Evolutionary conservation across 2,329 filamentous ascomycete species (phyloP), one percentile per base, ranked within the genome.

Genomic region (Bretziella fagacearum): DNA sequence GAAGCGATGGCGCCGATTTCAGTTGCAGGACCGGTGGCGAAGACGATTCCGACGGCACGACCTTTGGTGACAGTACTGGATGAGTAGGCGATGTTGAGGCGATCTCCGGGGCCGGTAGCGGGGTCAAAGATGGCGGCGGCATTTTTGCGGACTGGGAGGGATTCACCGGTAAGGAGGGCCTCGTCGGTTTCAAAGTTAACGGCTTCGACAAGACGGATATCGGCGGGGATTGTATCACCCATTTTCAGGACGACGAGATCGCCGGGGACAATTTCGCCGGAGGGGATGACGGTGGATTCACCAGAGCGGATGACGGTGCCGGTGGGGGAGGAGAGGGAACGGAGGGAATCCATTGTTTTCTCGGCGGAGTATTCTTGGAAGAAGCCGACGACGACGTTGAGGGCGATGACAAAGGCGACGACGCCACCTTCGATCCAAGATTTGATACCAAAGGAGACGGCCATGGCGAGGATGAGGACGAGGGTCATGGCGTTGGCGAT

Each of bases 141-240:
- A 47, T 66, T 58, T 59, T 77, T 70, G 54, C 60, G 61, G 2
- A 72, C 69, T 18, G 73, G 73, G 2, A 73, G 61, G 11, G 73
- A 73, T 58, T 77, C 74, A 44, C 74, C 74, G 18, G 74, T 78
- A 23, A 77, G 65, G 35, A 74, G 63, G 6, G 72, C 71, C 56
- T 77, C 73, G 50, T 83, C 77, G 48, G 72, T 76, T 50, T 75
- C 74, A 27, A 77, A 65, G 56, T 81, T 79, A 60, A 78, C 70
- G 25, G 64, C 67, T 47, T 74, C 67, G 50, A 73, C 53, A 2
- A 68, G 54, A 69, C 70, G 63, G 13, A 75, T 59, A 55, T 77
- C 73, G 6, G 73, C 73, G 7, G 73, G 71, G 11, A 76, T 63
- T 17, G 69, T 69, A 53, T 74, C 71, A 33, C 73, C 73, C 27